These are phyloP conservation scores for Aspergillus eucalypticola DNA, from an alignment of 2,329 filamentous ascomycete species.

Conservation along the genomic window DNA sequence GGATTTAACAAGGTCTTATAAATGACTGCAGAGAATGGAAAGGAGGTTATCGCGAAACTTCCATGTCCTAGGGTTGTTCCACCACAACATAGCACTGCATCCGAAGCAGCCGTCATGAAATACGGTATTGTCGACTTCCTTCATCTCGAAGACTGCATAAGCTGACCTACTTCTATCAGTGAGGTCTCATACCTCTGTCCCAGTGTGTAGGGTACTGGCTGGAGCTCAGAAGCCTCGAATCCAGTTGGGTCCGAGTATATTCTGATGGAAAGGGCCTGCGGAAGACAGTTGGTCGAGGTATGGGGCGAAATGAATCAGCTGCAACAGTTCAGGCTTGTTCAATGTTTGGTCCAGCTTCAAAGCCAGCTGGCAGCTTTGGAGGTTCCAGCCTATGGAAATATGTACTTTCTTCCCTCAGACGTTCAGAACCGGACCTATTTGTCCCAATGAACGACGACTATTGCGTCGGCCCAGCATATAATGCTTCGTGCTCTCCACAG, in stretches of 20 bases:
- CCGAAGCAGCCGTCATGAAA: constrained; percentile 26
- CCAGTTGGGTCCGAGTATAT: constrained; percentile 39
- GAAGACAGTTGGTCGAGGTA: constrained; percentile 28
- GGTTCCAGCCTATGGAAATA: constrained; percentile 32
- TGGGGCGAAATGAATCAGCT: constrained; percentile 32
- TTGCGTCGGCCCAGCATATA: constrained; percentile 18
- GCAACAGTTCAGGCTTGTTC: constrained; percentile 28
- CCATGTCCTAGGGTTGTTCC: constrained; percentile 23
- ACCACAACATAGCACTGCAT: constrained; percentile 22
- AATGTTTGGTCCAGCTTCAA: constrained; percentile 29
- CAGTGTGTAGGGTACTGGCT: constrained; percentile 32
- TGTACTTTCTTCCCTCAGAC: constrained; percentile 28
- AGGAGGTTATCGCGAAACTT: constrained; percentile 26
- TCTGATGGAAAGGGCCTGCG: constrained; percentile 36
- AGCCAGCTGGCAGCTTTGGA: constrained; percentile 24
- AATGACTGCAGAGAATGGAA: constrained; percentile 25
- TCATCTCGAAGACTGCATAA: not conserved
- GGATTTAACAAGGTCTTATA: constrained; percentile 30
- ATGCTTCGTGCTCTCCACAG: constrained; percentile 14
- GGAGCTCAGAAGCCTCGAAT: constrained; percentile 28
- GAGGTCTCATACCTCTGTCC: constrained; percentile 22
- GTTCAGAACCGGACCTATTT: not conserved
- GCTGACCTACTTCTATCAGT: constrained; percentile 25
- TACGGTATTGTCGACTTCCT: constrained; percentile 19
- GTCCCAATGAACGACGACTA: constrained; percentile 16